Conservation (phyloP, 352 stramenopile genomes). For the Pythium rishiriense region DNA sequence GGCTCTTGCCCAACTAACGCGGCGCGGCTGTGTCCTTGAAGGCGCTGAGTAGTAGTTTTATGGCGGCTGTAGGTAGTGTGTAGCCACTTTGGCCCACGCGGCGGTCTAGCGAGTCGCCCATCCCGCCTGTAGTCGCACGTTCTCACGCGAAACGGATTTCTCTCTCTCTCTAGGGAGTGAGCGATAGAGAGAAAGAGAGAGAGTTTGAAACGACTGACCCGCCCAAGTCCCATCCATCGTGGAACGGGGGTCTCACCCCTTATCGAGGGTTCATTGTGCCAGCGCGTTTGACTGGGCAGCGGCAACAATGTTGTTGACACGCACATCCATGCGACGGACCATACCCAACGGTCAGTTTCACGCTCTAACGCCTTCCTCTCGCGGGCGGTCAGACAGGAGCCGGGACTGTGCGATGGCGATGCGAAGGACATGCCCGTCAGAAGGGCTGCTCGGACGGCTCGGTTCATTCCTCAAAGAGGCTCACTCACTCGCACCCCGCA, state of each 20-base stretch:
- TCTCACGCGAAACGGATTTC: constrained; percentile 11
- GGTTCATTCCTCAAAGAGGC: constrained; percentile 18
- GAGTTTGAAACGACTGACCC: constrained; percentile 3
- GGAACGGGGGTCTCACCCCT: background rate
- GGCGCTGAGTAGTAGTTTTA: too few species aligned
- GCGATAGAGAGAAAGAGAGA: background rate
- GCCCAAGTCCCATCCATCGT: background rate
- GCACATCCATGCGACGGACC: constrained; percentile 22
- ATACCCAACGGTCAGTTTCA: constrained; percentile 24
- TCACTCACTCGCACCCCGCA: constrained; percentile 3
- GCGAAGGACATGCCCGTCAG: background rate
- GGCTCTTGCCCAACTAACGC: too few species aligned
- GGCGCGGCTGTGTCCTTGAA: too few species aligned
- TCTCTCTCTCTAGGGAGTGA: background rate
- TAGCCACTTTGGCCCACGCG: too few species aligned
- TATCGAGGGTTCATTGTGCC: background rate
- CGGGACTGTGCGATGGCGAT: background rate
- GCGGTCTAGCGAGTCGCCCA: too few species aligned
- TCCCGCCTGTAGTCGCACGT: background rate
- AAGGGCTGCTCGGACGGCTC: background rate
- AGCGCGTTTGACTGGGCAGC: constrained; percentile 1
- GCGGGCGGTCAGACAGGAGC: background rate
- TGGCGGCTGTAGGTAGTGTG: too few species aligned
- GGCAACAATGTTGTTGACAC: constrained; percentile 6
- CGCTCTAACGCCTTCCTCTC: background rate